Base-by-base conservation (phyloP, 495 filamentous ascomycete species). In the Baudoinia panamericana region DNA sequence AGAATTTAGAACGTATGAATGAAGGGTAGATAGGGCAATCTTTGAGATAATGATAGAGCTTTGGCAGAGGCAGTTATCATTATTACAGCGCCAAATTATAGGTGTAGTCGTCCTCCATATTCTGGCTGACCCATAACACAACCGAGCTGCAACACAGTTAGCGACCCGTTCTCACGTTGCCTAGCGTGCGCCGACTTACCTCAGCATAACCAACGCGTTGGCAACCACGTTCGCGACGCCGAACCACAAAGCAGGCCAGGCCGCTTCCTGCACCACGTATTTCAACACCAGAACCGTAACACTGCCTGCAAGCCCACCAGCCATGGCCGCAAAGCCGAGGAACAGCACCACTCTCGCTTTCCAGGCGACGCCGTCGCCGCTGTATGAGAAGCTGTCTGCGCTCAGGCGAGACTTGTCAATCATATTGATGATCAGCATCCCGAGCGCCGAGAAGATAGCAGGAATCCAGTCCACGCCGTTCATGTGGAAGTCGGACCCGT, bases 381-480 rank as follows among this genome's bases (percentile, higher is more conserved):
- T 78, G 58, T 97, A 95, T 51, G 72, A 79, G 62, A 82, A 96
- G 51, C 69, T 80, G 60, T 96, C 90, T 30, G 80, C 80, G 43
- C 76, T 79, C 52, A 99, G 65, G 15, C 86, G 70, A 10, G 77
- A 72, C 68, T 96, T 96, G 59, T 99, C 92, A 51, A 99, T 93
- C 41, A 76, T 83, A 69, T 96, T 99, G 73, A 99, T 96, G 45
- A 96, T 85, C 6, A 96, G 79, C 92, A 96, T 96, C 32, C 92
- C 92, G 16, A 96, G 72, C 35, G 76, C 71, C 31, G 75, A 82
- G 68, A 93, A 99, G 67, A 99, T 93, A 41, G 85, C 78, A 16
- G 92, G 92, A 50, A 99, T 83, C 92, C 92, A 99, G 71, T 99
- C 92, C 54, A 96, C 73, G 62, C 96, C 95, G 58, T 73, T 87